phyloP scores from a whole-genome alignment of 2,329 filamentous ascomycete species.

The Karstenula rhodostoma region DNA sequence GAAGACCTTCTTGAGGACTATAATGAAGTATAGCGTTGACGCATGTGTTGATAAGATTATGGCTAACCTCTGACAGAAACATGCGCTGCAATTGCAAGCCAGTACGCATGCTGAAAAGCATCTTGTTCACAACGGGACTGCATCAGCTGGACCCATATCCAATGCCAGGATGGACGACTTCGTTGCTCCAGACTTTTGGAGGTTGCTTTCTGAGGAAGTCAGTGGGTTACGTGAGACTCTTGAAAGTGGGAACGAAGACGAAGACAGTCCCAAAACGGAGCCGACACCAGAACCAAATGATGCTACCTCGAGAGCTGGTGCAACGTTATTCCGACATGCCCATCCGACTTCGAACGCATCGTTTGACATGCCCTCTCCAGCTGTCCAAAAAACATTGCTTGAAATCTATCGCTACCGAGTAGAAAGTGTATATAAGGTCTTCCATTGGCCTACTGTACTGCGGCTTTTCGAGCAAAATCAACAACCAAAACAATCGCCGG shows the following conservation, averaged over 20 bases:
- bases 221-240: conserved; percentile 17
- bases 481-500: background rate
- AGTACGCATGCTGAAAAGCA: background rate
- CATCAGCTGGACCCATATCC: background rate
- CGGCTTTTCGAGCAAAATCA: background rate
- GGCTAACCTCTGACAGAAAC: background rate
- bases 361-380: background rate
- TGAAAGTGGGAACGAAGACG: conserved; percentile 10
- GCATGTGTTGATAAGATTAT: background rate
- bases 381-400: conserved; percentile 2
- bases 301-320: background rate
- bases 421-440: conserved; percentile 21
- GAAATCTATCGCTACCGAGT: conserved; percentile 18
- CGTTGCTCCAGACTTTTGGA: conserved; percentile 23
- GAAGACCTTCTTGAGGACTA: conserved; percentile 7
- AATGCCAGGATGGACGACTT: conserved; percentile 1
- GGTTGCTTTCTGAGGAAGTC: conserved; percentile 18
- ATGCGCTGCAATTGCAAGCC: background rate
- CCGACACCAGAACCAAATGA: background rate
- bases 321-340: background rate
- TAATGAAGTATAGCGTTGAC: background rate
- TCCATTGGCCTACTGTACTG: conserved; percentile 20
- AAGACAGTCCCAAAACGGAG: background rate
- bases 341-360: background rate
- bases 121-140: background rate